A percentile compares a stretch with the other conserved stretches of the same genome.
Conservation (phyloP, 1,284 basidiomycete species). For the Apiotrichum montevideense region DNA sequence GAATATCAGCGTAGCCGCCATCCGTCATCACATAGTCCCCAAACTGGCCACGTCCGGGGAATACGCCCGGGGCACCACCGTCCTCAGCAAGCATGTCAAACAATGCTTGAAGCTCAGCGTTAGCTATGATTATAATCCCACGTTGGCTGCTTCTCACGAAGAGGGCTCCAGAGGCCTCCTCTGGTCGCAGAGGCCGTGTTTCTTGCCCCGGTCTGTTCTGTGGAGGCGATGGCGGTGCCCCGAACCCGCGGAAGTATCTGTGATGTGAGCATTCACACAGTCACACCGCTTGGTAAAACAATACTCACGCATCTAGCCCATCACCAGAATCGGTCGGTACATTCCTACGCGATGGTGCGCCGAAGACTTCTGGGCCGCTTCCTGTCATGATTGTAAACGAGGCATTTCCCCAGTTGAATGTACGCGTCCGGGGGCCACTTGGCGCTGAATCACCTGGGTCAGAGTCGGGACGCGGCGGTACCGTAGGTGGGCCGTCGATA, state of each 20-base stretch:
- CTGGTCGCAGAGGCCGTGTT: background rate
- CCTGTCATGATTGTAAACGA: background rate
- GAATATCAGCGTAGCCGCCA: slow-evolving; percentile 40
- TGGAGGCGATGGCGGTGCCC: slow-evolving; percentile 9
- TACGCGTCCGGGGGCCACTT: background rate
- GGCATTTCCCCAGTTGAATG: slow-evolving; percentile 1
- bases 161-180: slow-evolving; percentile 12
- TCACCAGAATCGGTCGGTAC: slow-evolving; percentile 3
- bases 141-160: slow-evolving; percentile 16
- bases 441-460: background rate
- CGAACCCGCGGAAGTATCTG: slow-evolving; percentile 33
- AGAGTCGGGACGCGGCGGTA: background rate
- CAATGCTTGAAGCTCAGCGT: slow-evolving; percentile 27
- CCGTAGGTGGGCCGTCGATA: background rate
- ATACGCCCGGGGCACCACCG: slow-evolving; percentile 12
- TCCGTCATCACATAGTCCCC: slow-evolving; percentile 45
- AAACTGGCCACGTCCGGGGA: slow-evolving; percentile 21
- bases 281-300: too few relatives aligned
- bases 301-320: slow-evolving; percentile 8
- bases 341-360: background rate
- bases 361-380: background rate
- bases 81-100: slow-evolving; percentile 29
- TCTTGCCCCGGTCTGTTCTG: background rate
- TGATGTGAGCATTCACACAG: too few relatives aligned
- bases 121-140: background rate